Evolutionary conservation across 23 red algal species (phyloP).

Genomic region (Chondrus crispus): DNA sequence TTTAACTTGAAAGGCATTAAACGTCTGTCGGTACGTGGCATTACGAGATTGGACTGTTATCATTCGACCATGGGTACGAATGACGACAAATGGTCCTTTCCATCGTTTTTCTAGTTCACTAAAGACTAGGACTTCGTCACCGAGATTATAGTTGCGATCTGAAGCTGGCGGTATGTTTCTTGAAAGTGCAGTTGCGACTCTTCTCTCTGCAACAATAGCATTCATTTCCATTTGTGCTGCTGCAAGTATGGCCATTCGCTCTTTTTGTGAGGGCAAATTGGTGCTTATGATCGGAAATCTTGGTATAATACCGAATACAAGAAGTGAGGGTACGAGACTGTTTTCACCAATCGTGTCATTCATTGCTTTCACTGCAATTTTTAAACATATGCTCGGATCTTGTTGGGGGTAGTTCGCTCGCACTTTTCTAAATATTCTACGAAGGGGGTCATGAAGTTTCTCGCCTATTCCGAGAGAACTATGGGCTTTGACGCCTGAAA

Average conservation of each 20-base stretch:
- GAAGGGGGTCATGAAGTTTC: background rate
- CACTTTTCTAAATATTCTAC: background rate
- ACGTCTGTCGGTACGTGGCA: background rate
- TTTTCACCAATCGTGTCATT: conserved; percentile 10
- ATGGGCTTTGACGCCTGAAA: background rate
- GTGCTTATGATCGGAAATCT: background rate
- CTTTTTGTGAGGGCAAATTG: background rate
- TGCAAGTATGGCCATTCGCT: background rate
- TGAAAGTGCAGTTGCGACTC: background rate
- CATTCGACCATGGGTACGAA: background rate
- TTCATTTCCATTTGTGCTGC: background rate
- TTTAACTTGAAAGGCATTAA: background rate
- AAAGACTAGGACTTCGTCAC: background rate
- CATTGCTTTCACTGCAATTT: background rate
- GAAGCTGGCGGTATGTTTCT: background rate
- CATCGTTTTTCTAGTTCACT: background rate
- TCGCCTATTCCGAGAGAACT: background rate
- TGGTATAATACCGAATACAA: background rate
- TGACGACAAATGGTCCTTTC: background rate
- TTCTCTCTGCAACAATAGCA: background rate
- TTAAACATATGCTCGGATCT: too few relatives aligned
- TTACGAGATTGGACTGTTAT: background rate
- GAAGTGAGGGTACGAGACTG: background rate
- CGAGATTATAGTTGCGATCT: background rate
- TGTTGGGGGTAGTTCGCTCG: too few relatives aligned